Evolutionary conservation across 2,329 filamentous ascomycete genomes (phyloP), one percentile per base, ranked within the genome.

Genomic region (Sphaerulina vaccinii): DNA sequence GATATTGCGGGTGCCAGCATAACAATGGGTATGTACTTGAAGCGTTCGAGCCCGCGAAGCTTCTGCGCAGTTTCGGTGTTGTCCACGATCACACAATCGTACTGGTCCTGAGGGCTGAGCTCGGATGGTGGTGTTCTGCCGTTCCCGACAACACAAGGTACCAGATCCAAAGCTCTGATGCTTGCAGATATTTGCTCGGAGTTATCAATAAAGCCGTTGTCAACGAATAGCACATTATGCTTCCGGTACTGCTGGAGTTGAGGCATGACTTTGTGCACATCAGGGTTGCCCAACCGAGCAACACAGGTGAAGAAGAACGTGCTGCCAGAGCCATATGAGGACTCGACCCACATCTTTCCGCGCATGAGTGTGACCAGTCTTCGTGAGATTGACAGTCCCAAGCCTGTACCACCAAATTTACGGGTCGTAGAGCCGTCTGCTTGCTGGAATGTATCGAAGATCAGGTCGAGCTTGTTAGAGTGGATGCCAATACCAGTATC

Each of bases 401-500:
- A 81, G 62, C 92, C 92, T 5, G 93, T 97, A 63, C 92, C 92
- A 64, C 92, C 92, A 69, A 97, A 97, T 69, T 95, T 93, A 63
- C 91, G 83, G 1, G 92, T 97, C 70, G 95, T 97, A 27, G 91
- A 96, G 32, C 92, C 92, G 69, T 97, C 93, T 16, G 93, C 93
- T 75, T 97, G 93, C 71, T 96, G 92, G 83, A 97, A 97, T 0
- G 92, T 97, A 73, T 97, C 93, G 72, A 99, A 97, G 68, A 99
- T 97, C 60, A 97, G 79, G 68, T 96, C 90, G 47, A 97, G 81
- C 75, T 97, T 97, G 73, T 97, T 91, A 59, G 87, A 83, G 64
- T 92, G 89, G 63, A 97, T 97, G 64, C 93, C 93, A 65, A 97
- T 99, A 62, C 93, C 93, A 29, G 93, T 97, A 70, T 97, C 93